Evolutionary conservation across 257 asterid genomes (phyloP), one percentile per base, ranked within the genome.

Genomic region (Euphrasia confusa): DNA sequence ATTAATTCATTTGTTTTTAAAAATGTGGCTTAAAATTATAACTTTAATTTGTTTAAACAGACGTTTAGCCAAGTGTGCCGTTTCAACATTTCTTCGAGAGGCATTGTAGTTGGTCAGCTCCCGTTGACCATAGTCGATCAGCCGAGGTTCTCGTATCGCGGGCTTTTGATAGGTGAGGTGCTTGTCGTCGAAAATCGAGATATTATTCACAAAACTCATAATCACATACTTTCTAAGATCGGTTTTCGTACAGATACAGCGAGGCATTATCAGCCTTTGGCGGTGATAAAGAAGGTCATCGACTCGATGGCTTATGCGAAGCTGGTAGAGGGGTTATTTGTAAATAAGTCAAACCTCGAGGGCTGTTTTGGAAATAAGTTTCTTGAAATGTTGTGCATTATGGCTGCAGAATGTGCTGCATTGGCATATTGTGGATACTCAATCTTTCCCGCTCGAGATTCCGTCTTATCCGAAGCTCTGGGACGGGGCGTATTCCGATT

Each of bases 371-470:
- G 5, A 30, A 30, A 30, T 30, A 30, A 30, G 24, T 21, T 21
- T 21, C 24, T 21, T 21, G 24, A 21, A 21, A 21, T 21, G 24
- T 21, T 21, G 24, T 21, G 24, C 24, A 18, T 21, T 18, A 10
- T n/a, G 64, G 10, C 49, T 54, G 59, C 87, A 92, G 99, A 92
- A 89, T 64, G 99, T 92, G 83, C 76, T 92, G 73, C 99, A 92
- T 68, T 92, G 99, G 99, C 99, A 92, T 74, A 92, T 92, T 58
- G 97, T 92, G 56, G 99, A 92, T 58, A 71, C 92, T 14, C 95
- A 92, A 68, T 92, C 99, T 10, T 92, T 92, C 77, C 99, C 99
- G 4, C 90, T 92, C 7, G 95, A 92, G 71, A 73, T 89, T 63
- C 99, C 96, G 8, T 89, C 99, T 3, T 80, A 74, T 68, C 99